Evolutionary conservation across 2,329 filamentous ascomycete genomes (phyloP), one percentile per base, ranked within the genome.

Genomic region (Fusarium heterosporum): DNA sequence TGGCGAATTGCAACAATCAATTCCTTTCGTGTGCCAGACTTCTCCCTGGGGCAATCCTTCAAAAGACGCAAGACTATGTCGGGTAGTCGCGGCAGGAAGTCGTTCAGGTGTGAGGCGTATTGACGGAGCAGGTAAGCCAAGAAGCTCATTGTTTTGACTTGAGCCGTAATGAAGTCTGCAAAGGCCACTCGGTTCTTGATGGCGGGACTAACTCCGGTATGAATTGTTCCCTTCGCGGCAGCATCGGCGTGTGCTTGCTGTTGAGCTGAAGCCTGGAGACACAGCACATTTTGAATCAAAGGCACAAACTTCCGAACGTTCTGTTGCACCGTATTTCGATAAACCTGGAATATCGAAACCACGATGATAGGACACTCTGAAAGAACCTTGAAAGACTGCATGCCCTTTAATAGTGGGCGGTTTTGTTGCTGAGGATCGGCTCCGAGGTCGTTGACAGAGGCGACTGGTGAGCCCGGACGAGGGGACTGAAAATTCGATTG

Each of bases 111-210:
- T 58, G 91, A 90, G 4, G 93, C 89, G 77, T 97, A 97, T 46
- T 96, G 91, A 41, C 96, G 85, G 13, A 99, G 85, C 1, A 99
- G 82, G 75, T 98, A 99, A 2, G 96, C 96, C 69, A 99, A 78
- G 73, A 99, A 99, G 73, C 94, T 98, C 95, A 99, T 98, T 0
- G 95, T 98, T 83, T 99, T 98, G 16, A 99, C 96, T 77, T 99
- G 96, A 2, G 95, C 93, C 0, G 93, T 98, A 68, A 99, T 96
- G 70, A 98, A 97, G 73, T 99, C 96, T 34, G 95, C 96, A 81
- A 98, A 99, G 1, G 94, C 95, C 13, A 91, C 91, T 57, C 94
- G 86, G 72, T 98, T 97, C 79, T 93, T 95, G 74, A 99, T 97
- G 58, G 93, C 92, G 46, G 92, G 92, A 79, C 93, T 97, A 52